Percentiles rank a stretch among this genome's conserved stretches.
Conservation (phyloP, 306 rosid species). For the Rubus parviflorus region DNA sequence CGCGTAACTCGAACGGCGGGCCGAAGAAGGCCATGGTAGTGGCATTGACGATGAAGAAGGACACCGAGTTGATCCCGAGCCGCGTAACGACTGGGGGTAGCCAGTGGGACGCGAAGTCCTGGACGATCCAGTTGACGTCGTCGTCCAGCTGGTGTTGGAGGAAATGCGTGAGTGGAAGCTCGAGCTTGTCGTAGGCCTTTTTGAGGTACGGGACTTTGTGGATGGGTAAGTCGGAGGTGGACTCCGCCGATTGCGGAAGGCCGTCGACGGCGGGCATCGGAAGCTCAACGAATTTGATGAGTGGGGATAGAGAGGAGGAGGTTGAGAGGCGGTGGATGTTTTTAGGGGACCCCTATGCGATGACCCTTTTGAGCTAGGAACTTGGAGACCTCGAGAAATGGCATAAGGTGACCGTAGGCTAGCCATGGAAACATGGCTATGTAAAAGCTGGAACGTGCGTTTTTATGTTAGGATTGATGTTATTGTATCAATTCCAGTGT, state of each 20-base stretch:
- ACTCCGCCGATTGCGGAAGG: slow-evolving; percentile 23
- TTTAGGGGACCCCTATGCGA: slow-evolving; percentile 24
- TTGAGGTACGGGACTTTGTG: slow-evolving; percentile 23
- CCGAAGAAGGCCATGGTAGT: not conserved
- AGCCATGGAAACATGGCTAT: slow-evolving; percentile 32
- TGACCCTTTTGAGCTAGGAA: slow-evolving; percentile 38
- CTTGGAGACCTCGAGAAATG: slow-evolving; percentile 25
- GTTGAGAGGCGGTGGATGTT: slow-evolving; percentile 19
- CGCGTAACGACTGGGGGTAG: slow-evolving; percentile 3
- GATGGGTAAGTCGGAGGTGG: slow-evolving; percentile 26
- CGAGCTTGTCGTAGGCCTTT: slow-evolving; percentile 29
- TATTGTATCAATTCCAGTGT: too few relatives aligned
- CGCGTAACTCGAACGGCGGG: not conserved
- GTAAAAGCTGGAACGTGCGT: too few relatives aligned
- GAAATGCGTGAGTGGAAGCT: not conserved
- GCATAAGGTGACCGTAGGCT: slow-evolving; percentile 28
- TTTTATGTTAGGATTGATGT: too few relatives aligned
- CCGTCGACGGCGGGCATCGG: slow-evolving; percentile 18
- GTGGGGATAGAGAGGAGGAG: not conserved
- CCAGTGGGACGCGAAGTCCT: slow-evolving; percentile 17
- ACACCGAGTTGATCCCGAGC: slow-evolving; percentile 1
- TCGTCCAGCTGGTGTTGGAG: not conserved
- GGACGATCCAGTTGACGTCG: slow-evolving; percentile 22
- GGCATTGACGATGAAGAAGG: not conserved
- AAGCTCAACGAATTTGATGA: slow-evolving; percentile 20